Base-by-base conservation (phyloP, 2,329 filamentous ascomycete species). In the Lecanoromycetidae sp. region DNA sequence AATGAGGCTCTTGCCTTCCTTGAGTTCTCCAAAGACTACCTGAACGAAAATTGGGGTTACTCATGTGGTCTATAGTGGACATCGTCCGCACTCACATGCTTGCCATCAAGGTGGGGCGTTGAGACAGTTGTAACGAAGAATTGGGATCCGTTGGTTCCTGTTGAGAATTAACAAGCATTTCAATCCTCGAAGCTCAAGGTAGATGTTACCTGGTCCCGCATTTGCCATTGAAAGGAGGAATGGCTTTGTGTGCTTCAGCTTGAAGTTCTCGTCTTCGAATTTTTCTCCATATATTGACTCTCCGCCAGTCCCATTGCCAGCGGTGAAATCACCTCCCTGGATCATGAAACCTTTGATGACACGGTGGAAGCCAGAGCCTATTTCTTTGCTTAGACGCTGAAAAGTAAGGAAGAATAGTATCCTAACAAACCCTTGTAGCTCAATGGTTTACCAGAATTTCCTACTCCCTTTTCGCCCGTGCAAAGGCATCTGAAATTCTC, bases 291-390 rank as follows among this genome's bases (percentile, higher is more conserved):
- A 98, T 66, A 98, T 96, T 54, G 84, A 91, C 71, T 96, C 91
- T 60, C 90, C 90, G 55, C 90, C 90, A 22, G 90, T 96, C 55
- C 90, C 91, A 63, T 96, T 90, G 63, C 87, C 87, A 46, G 79
- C 81, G 40, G 90, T 98, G 66, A 98, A 98, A 66, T 96, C 91
- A 67, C 91, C 90, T 61, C 91, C 88, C 71, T 95, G 84, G 61
- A 95, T 91, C 90, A 98, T 96, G 69, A 98, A 98, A 60, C 85
- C 78, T 74, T 95, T 95, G 71, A 98, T 98, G 55, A 98, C 84
- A 43, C 90, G 84, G 72, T 98, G 90, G 74, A 98, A 96, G 57
- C 71, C 72, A 52, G 85, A 93, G 57, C 86, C 84, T 71, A 48
- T 26, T 20, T 26, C 26, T 23, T n/a, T 19, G 5, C 25, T 44